phyloP scores from a whole-genome alignment of 345 rosid genomes.

The Eucalyptus tenuipes region DNA sequence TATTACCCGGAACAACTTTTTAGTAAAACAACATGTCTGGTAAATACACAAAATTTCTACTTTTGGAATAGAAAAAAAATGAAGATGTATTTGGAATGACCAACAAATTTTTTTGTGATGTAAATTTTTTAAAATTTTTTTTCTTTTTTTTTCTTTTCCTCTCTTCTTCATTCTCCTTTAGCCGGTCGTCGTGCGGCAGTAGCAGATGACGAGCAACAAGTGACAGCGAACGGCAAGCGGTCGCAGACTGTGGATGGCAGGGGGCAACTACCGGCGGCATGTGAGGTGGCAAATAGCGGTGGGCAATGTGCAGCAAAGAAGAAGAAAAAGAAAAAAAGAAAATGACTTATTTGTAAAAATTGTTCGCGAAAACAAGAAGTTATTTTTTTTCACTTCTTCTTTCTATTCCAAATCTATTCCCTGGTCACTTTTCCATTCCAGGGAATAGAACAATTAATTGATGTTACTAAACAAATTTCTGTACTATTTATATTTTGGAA shows the following conservation, averaged over 20 bases:
- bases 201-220: fast-evolving
- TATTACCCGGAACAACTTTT: fast-evolving
- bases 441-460: fast-evolving
- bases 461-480: fast-evolving
- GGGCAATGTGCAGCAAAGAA: fast-evolving
- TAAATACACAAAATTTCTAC: too few species aligned
- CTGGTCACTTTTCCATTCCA: fast-evolving
- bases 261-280: fast-evolving
- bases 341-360: too few species aligned
- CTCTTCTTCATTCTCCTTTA: too few species aligned
- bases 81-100: fast-evolving
- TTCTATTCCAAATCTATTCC: fast-evolving
- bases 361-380: fast-evolving
- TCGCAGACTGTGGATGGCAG: fast-evolving
- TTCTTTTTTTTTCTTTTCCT: too few species aligned
- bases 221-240: fast-evolving
- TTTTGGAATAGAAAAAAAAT: fast-evolving
- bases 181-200: fast-evolving
- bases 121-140: too few species aligned
- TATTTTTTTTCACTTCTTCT: fast-evolving
- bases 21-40: fast-evolving
- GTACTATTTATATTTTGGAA: too few species aligned
- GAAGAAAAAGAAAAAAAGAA: too few species aligned
- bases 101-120: fast-evolving
- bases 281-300: fast-evolving